These are phyloP conservation scores for Microcyclospora pomicola DNA, from an alignment of 2,329 filamentous ascomycete genomes.

Conservation along the genomic window DNA sequence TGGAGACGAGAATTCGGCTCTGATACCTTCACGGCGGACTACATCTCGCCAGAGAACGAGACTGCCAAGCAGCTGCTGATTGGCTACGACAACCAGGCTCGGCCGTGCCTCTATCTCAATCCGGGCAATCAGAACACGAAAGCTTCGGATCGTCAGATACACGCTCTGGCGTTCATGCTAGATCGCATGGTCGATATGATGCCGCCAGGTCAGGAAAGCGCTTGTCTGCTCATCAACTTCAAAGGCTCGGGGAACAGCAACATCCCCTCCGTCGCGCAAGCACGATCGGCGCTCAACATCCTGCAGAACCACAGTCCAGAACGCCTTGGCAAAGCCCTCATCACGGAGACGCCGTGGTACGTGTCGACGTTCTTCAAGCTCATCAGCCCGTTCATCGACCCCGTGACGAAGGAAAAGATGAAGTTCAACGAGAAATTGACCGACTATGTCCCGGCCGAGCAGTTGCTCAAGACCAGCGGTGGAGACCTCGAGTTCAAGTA, in stretches of 20 bases:
- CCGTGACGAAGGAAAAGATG: slow-evolving; percentile 82
- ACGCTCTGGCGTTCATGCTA: slow-evolving; percentile 92
- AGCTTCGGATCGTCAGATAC: slow-evolving; percentile 68
- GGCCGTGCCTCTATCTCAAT: slow-evolving; percentile 84
- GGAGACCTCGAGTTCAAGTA: slow-evolving; percentile 84
- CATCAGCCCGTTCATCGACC: slow-evolving; percentile 93
- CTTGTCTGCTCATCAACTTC: slow-evolving; percentile 86
- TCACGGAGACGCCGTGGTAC: slow-evolving; percentile 84
- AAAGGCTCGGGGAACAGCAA: slow-evolving; percentile 61
- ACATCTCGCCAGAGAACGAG: slow-evolving; percentile 87
- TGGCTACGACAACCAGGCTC: slow-evolving; percentile 70
- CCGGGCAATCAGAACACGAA: slow-evolving; percentile 90
- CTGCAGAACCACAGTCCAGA: slow-evolving; percentile 95
- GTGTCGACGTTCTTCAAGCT: slow-evolving; percentile 92
- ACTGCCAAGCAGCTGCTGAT: slow-evolving; percentile 88
- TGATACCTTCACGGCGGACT: slow-evolving; percentile 63
- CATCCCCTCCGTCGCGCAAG: slow-evolving; percentile 63
- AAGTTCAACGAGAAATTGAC: slow-evolving; percentile 92
- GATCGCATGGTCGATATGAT: slow-evolving; percentile 81
- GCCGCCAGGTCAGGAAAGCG: slow-evolving; percentile 71
- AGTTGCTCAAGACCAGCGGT: slow-evolving; percentile 66
- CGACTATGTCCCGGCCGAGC: slow-evolving; percentile 64
- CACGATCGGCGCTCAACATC: slow-evolving; percentile 74
- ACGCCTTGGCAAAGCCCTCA: slow-evolving; percentile 71
- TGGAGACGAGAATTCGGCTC: slow-evolving; percentile 90